Percentiles rank a stretch among this genome's conserved stretches.
Evolutionary conservation across 305 asterid species (phyloP).

Genomic region (Ilex paraguariensis): DNA sequence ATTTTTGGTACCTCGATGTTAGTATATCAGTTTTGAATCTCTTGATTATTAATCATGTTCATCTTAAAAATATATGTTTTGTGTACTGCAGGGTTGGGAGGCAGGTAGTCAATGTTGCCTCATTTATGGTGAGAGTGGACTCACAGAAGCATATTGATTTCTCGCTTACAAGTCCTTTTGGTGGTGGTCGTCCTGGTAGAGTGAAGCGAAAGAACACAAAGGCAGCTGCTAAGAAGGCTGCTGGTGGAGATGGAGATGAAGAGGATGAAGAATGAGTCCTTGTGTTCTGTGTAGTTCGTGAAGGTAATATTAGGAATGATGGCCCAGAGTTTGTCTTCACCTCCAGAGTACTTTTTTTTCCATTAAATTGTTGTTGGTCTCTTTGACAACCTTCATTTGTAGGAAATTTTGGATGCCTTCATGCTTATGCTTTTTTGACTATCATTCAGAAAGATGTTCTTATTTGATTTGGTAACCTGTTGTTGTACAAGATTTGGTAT

Average conservation of each 20-base stretch:
- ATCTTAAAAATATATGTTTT: neutral
- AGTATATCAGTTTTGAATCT: too few relatives aligned
- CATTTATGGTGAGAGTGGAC: constrained; percentile 51
- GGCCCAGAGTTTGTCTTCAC: constrained; percentile 3
- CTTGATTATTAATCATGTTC: neutral
- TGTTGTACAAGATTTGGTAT: too few relatives aligned
- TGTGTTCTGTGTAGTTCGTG: neutral
- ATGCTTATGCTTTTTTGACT: too few relatives aligned
- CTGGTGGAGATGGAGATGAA: constrained; percentile 60
- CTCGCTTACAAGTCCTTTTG: constrained; percentile 57
- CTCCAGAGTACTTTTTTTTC: neutral
- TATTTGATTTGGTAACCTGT: too few relatives aligned
- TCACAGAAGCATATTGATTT: constrained; percentile 57
- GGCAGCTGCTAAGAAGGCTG: constrained; percentile 54
- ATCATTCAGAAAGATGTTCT: too few relatives aligned
- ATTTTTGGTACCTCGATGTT: too few relatives aligned
- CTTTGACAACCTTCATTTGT: too few relatives aligned
- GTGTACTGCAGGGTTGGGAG: constrained; percentile 42
- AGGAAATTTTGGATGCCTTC: too few relatives aligned
- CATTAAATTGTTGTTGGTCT: too few relatives aligned
- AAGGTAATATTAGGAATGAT: constrained; percentile 2
- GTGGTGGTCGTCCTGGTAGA: constrained; percentile 61
- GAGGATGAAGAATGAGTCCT: constrained; percentile 45
- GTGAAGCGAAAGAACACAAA: constrained; percentile 59
- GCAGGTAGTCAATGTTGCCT: constrained; percentile 56